Evolutionary conservation across 2,329 filamentous ascomycete species (phyloP).

Genomic region (Endoconidiophora polonica): DNA sequence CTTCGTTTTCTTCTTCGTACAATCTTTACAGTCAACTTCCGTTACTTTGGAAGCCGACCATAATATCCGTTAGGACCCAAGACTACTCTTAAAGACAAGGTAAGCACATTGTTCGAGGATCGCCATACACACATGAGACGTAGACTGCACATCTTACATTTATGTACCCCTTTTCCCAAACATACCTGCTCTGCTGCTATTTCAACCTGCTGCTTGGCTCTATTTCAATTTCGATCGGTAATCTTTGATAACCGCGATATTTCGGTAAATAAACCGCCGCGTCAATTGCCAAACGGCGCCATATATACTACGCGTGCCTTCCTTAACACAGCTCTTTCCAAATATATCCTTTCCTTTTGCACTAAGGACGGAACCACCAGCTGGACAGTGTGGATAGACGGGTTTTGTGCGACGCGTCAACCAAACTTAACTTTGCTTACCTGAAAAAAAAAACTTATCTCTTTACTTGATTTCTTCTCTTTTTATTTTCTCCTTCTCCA

Average conservation of each 20-base stretch:
- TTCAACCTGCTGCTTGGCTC: no score
- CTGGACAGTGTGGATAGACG: no score
- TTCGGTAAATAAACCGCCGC: no score
- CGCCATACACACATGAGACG: conserved; percentile 6
- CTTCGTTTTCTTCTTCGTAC: conserved; percentile 2
- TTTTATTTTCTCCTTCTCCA: background rate
- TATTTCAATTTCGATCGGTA: no score
- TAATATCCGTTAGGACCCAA: conserved; percentile 12
- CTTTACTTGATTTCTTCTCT: background rate
- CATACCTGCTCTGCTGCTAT: background rate
- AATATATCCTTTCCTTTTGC: no score
- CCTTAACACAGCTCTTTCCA: no score
- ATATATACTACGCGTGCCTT: no score
- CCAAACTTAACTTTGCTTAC: no score
- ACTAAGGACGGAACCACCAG: no score
- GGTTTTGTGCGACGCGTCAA: no score
- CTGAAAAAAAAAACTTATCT: background rate
- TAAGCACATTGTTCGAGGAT: background rate
- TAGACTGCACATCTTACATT: background rate
- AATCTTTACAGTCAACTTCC: conserved; percentile 6
- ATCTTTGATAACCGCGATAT: no score
- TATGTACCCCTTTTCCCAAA: background rate
- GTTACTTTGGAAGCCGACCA: conserved; percentile 11
- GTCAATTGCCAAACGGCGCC: no score
- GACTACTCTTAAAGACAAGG: conserved; percentile 7